Evolutionary conservation across 768 basidiomycete genomes (phyloP).

Genomic region (Mycena haematopus): DNA sequence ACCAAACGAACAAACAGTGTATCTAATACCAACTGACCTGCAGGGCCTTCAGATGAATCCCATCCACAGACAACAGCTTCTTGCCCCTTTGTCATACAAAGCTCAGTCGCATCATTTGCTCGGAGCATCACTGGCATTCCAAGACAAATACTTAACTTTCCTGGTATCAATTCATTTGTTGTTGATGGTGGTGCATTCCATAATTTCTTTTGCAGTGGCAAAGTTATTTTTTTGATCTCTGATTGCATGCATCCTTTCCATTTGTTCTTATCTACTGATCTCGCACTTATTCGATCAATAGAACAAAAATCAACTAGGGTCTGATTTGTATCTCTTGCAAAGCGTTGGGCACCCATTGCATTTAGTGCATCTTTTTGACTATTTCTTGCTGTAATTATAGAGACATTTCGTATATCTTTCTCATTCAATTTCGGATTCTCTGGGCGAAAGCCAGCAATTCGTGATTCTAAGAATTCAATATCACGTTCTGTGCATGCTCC

Average conservation of each 20-base stretch:
- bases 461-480: constrained; percentile 40
- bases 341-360: constrained; percentile 35
- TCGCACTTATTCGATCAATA: background rate
- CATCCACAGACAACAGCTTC: background rate
- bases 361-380: constrained; percentile 46
- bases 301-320: constrained; percentile 30
- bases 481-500: constrained; percentile 45
- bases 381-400: constrained; percentile 47
- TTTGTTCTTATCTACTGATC: constrained; percentile 21
- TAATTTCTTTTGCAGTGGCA: background rate
- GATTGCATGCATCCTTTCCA: background rate
- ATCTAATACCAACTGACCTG: no score
- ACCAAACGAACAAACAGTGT: background rate
- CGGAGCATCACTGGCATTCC: constrained; percentile 2
- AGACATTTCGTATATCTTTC: constrained; percentile 38
- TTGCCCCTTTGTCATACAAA: constrained; percentile 7
- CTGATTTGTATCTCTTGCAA: constrained; percentile 40
- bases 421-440: constrained; percentile 20
- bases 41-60: background rate
- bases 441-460: constrained; percentile 29
- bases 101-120: background rate
- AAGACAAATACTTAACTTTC: background rate
- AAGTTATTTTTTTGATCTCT: background rate
- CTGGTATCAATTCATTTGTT: background rate
- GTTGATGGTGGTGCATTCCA: background rate